Base-by-base conservation (phyloP, 441 rosid genomes). In the Bruguiera hainesii region DNA sequence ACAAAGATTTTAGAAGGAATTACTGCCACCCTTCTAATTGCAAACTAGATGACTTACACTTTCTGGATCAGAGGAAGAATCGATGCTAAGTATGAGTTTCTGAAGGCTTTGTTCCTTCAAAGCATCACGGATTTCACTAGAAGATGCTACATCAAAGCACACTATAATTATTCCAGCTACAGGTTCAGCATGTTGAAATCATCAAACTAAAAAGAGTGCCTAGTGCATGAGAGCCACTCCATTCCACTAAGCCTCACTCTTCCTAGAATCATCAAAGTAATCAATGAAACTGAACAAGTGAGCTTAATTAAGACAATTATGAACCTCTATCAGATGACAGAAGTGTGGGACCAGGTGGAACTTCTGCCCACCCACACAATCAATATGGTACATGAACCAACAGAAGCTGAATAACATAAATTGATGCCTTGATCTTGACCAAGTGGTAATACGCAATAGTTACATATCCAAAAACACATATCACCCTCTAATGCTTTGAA, bases 81-180 rank as follows among this genome's bases (percentile, higher is more conserved):
- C 87, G 16, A 88, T 77, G 57, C 66, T 70, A 61, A n/a, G 51
- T 35, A 89, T 87, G 35, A 89, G 88, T 70, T 85, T 85, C 71
- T 68, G 83, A 66, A 93, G 86, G 70, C 66, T 71, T 72, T 87
- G 82, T 63, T 87, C 86, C 71, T 75, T 80, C 70, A 91, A 76
- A 33, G 82, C 89, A 60, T 79, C 63, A n/a, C 77, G 70, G 65
- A 91, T 80, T 80, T 88, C 98, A 69, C 74, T 69, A 48, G 86
- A 84, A 71, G 88, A 79, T 76, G 90, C 97, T 91, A 86, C 63
- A 78, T 57, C 56, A 71, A 66, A 64, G 57, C 35, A 52, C 19
- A 66, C 19, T 28, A 67, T 0, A 9, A 53, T 20, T 28, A 21
- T 21, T 63, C 28, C 33, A 39, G 52, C 11, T 28, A 67, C 52